Conservation (phyloP, 2,329 filamentous ascomycete genomes). For the Aspergillus transmontanensis region DNA sequence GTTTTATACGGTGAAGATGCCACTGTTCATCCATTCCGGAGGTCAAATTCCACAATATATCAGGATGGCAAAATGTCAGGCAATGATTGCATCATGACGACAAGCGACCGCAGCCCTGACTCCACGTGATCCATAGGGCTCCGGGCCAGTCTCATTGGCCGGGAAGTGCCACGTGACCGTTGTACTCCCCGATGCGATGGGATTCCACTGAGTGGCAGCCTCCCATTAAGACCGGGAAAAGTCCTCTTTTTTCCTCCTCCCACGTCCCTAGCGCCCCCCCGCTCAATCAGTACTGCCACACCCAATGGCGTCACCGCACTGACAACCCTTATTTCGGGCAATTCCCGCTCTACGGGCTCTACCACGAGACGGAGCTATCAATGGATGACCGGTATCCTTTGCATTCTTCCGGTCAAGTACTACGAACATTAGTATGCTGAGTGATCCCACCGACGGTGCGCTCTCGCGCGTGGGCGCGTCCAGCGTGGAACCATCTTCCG, state of each 20-base stretch:
- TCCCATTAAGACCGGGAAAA: no score
- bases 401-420: no score
- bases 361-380: neutral
- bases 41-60: neutral
- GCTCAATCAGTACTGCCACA: neutral
- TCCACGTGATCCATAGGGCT: neutral
- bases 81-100: neutral
- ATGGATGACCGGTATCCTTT: neutral
- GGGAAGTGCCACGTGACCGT: neutral
- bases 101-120: neutral
- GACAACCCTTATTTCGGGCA: neutral
- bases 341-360: neutral
- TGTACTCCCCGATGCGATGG: no score
- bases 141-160: neutral
- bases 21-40: neutral
- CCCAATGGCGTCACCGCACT: neutral
- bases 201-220: no score
- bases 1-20: no score
- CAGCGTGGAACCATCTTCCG: neutral
- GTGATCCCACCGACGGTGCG: neutral
- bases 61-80: neutral
- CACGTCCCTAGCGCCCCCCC: neutral
- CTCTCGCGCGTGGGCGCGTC: neutral
- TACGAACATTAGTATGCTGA: neutral
- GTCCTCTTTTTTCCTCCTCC: no score